Evolutionary conservation across 2,329 filamentous ascomycete genomes (phyloP), one percentile per base, ranked within the genome.

Genomic region (Xylariales sp.): DNA sequence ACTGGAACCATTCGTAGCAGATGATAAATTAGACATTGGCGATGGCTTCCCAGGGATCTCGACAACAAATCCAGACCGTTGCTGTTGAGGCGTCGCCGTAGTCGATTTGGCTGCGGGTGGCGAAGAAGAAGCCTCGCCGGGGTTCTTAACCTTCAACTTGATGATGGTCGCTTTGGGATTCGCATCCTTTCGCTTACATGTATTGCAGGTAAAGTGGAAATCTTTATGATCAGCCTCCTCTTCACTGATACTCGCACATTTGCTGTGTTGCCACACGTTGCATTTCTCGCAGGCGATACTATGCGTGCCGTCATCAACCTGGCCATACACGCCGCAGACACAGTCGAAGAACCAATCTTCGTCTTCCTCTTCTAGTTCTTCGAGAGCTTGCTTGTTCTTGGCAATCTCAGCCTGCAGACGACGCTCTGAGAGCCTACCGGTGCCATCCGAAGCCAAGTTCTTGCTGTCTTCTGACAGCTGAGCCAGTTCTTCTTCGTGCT

Each of bases 291-390:
- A 98, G 20, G 90, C 86, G 49, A 98, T 82, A 59, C 89, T 95
- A 59, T 95, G 90, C 6, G 88, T 84, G 25, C 93, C 93, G 59
- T 97, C 93, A 54, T 98, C 93, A 45, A 96, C 87, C 53, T 94
- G 84, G 16, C 93, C 93, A 61, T 95, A 83, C 16, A 89, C 76
- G 19, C 91, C 91, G 60, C 93, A 98, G 19, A 87, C 76, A 59
- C 93, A 98, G 59, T 98, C 93, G 53, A 98, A 98, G 28, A 88
- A 77, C 93, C 93, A 97, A 38, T 89, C 80, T 10, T 88, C 86
- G 35, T 93, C 87, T 51, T 81, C 67, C 19, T 70, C 64, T 34
- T 74, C 77, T 18, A 95, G 73, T 41, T 84, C 78, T 51, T 85
- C 76, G 9, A 95, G 69, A 24, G 87, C 86, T 60, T 82, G 82